Percentiles rank a stretch among this genome's conserved stretches.
Evolutionary conservation across 345 rosid genomes (phyloP).

Genomic region (Melaleuca quinquenervia): DNA sequence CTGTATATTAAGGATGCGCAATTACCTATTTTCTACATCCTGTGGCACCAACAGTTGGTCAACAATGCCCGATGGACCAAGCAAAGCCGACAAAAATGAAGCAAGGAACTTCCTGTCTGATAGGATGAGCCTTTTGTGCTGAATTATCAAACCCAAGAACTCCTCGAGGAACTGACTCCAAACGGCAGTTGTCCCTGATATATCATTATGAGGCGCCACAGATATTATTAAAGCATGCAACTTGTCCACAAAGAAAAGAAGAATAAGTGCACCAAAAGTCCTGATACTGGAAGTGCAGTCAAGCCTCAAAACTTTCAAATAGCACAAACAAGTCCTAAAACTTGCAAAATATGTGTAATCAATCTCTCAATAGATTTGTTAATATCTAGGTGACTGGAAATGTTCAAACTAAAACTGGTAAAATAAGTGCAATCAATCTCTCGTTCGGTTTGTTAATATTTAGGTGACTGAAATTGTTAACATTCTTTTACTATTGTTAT

Average conservation of each 20-base stretch:
- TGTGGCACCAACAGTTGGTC: constrained; percentile 52
- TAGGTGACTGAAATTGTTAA: neutral
- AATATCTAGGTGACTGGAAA: neutral
- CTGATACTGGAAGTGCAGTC: neutral
- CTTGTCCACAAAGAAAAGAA: neutral
- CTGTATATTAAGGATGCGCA: neutral
- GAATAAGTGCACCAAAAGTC: neutral
- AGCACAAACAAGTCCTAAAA: neutral
- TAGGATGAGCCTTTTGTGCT: constrained; percentile 63
- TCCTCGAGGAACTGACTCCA: constrained; percentile 63
- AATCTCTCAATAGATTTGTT: neutral
- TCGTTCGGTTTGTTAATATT: neutral
- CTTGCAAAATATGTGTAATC: neutral
- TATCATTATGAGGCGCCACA: neutral
- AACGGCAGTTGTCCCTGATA: constrained; percentile 57
- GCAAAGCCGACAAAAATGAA: constrained; percentile 66
- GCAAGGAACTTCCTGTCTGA: constrained; percentile 69
- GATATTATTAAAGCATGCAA: neutral
- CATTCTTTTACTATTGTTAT: neutral
- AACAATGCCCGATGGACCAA: constrained; percentile 33
- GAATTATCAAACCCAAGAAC: constrained; percentile 59
- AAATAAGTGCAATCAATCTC: neutral
- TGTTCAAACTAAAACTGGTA: neutral
- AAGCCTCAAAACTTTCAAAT: neutral
- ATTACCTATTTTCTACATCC: constrained; percentile 61